phyloP scores from a whole-genome alignment of 805 yeast genomes.

The Ogataea methylovora region DNA sequence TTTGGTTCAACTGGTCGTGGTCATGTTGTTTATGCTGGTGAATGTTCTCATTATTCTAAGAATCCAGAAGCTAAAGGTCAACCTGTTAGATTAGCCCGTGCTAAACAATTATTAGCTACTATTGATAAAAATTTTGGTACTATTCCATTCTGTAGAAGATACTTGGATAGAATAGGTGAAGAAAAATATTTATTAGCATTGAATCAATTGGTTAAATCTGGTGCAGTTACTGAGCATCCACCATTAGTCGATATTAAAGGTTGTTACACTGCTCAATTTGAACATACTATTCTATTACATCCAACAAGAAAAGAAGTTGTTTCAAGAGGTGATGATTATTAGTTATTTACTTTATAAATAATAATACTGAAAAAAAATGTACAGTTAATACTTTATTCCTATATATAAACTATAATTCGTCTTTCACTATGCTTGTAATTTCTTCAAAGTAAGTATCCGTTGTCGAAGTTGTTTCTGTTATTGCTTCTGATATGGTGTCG shows the following conservation, averaged over 20 bases:
- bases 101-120: slow-evolving; percentile 58
- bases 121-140: slow-evolving; percentile 87
- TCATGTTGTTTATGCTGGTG: slow-evolving; percentile 78
- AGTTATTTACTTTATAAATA: slow-evolving; percentile 4
- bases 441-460: not conserved
- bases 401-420: not conserved
- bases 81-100: slow-evolving; percentile 54
- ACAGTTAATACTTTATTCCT: not conserved
- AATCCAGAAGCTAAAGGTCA: slow-evolving; percentile 39
- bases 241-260: slow-evolving; percentile 83
- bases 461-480: slow-evolving; percentile 1
- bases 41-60: slow-evolving; percentile 87
- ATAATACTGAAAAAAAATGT: not conserved
- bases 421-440: slow-evolving; percentile 1
- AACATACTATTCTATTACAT: slow-evolving; percentile 86
- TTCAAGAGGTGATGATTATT: slow-evolving; percentile 92
- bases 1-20: slow-evolving; percentile 97
- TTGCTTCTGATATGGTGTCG: not conserved
- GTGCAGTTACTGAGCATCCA: slow-evolving; percentile 89
- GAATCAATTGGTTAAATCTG: slow-evolving; percentile 76
- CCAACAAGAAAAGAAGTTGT: slow-evolving; percentile 92
- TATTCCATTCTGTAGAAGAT: slow-evolving; percentile 93
- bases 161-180: slow-evolving; percentile 85
- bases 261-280: slow-evolving; percentile 91
- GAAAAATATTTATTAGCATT: slow-evolving; percentile 86